These are phyloP conservation scores for Aspergillus aculeatus DNA, from an alignment of 2,329 filamentous ascomycete species.

Conservation along the genomic window DNA sequence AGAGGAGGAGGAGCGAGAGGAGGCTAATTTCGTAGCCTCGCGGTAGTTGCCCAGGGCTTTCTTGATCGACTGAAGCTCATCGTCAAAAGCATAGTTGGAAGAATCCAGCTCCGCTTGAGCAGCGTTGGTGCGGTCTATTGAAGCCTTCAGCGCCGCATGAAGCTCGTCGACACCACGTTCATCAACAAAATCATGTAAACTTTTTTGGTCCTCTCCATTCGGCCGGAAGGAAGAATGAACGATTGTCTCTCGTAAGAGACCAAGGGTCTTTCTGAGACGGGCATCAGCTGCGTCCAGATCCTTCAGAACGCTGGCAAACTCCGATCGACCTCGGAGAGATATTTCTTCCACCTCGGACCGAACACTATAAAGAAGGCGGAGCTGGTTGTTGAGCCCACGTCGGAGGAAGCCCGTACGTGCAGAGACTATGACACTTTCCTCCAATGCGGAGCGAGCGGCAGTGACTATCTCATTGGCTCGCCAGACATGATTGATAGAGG, in stretches of 20 bases:
- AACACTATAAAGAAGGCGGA: slow-evolving; percentile 46
- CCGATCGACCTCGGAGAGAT: slow-evolving; percentile 41
- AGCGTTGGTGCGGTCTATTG: slow-evolving; percentile 61
- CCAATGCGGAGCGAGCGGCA: slow-evolving; percentile 69
- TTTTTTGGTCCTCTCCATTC: slow-evolving; percentile 49
- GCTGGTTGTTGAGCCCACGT: slow-evolving; percentile 55
- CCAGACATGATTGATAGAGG: slow-evolving; percentile 77
- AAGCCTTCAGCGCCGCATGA: slow-evolving; percentile 54
- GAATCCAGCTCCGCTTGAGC: slow-evolving; percentile 58
- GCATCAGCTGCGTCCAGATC: slow-evolving; percentile 60
- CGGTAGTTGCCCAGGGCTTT: slow-evolving; percentile 52
- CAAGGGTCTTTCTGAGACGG: slow-evolving; percentile 56
- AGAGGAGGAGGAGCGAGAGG: slow-evolving; percentile 37
- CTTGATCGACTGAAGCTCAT: slow-evolving; percentile 66
- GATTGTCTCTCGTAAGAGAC: slow-evolving; percentile 55
- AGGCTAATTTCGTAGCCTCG: slow-evolving; percentile 38
- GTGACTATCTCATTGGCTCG: slow-evolving; percentile 85
- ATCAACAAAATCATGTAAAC: slow-evolving; percentile 66
- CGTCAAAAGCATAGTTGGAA: slow-evolving; percentile 67
- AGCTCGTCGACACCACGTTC: slow-evolving; percentile 60
- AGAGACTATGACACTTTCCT: slow-evolving; percentile 72
- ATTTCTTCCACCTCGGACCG: slow-evolving; percentile 45
- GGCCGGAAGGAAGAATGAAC: slow-evolving; percentile 59
- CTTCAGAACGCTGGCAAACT: slow-evolving; percentile 52
- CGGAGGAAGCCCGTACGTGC: slow-evolving; percentile 69